Conservation (phyloP, 2,329 filamentous ascomycete species). For the Talaromyces sp. region DNA sequence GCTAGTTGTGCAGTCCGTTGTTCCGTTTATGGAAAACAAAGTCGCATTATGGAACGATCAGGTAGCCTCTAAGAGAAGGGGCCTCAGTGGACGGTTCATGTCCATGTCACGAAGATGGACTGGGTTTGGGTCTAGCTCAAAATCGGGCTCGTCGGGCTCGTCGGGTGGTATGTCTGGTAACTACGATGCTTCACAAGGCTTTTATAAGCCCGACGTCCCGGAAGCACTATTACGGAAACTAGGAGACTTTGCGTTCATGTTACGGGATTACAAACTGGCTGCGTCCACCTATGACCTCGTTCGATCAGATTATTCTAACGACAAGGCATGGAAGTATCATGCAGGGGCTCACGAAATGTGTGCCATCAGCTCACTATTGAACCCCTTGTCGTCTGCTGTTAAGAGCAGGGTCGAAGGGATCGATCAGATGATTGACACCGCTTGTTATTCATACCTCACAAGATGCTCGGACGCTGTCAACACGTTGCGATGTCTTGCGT, state of each 20-base stretch:
- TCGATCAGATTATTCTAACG: slow-evolving; percentile 81
- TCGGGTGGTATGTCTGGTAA: slow-evolving; percentile 50
- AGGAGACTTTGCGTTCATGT: slow-evolving; percentile 94
- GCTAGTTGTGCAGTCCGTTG: slow-evolving; percentile 88
- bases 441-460: slow-evolving; percentile 87
- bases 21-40: slow-evolving; percentile 93
- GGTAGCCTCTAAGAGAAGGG: slow-evolving; percentile 82
- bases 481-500: slow-evolving; percentile 69
- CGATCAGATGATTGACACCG: slow-evolving; percentile 82
- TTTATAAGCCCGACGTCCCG: slow-evolving; percentile 75
- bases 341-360: slow-evolving; percentile 95
- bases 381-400: slow-evolving; percentile 64
- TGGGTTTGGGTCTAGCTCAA: slow-evolving; percentile 67
- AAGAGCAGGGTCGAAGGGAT: slow-evolving; percentile 77
- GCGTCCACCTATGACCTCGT: slow-evolving; percentile 89
- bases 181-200: slow-evolving; percentile 73
- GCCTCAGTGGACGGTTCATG: slow-evolving; percentile 89
- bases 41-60: slow-evolving; percentile 95
- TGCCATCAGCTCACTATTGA: slow-evolving; percentile 75
- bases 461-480: slow-evolving; percentile 76
- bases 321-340: slow-evolving; percentile 96
- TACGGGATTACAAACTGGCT: slow-evolving; percentile 91
- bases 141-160: slow-evolving; percentile 51
- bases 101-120: slow-evolving; percentile 88
- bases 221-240: slow-evolving; percentile 92